Conservation (phyloP, 768 basidiomycete species). For the Phlebiopsis gigantea region DNA sequence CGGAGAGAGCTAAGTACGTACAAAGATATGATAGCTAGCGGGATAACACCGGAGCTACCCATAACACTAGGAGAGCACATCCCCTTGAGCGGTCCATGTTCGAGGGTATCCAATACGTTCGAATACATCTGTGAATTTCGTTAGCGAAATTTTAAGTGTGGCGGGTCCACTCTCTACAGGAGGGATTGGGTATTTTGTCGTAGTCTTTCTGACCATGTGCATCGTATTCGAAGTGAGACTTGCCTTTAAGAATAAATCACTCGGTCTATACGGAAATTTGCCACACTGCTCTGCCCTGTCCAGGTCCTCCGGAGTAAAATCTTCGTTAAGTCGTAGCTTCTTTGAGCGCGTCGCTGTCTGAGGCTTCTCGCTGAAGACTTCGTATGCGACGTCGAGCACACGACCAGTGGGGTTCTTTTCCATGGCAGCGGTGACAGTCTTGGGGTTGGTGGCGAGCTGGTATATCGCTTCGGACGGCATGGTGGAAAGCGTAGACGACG, state of each 20-base stretch:
- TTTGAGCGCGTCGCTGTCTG: constrained; percentile 4
- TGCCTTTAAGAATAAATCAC: constrained; percentile 58
- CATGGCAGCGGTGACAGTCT: constrained; percentile 10
- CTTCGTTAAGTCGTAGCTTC: constrained; percentile 14
- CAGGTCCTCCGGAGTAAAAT: constrained; percentile 36
- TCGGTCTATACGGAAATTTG: constrained; percentile 47
- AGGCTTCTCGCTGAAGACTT: constrained; percentile 11
- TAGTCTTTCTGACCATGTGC: neutral
- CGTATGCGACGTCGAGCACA: constrained; percentile 8
- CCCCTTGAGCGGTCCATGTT: constrained; percentile 48
- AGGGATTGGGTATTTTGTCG: neutral
- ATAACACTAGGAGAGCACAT: constrained; percentile 60
- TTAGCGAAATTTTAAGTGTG: no score
- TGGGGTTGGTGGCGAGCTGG: constrained; percentile 6
- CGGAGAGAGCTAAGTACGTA: constrained; percentile 19
- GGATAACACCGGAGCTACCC: constrained; percentile 57
- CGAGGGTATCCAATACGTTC: constrained; percentile 54
- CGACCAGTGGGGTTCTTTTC: neutral
- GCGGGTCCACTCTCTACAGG: neutral
- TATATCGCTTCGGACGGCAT: constrained; percentile 12
- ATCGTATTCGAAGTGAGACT: constrained; percentile 9
- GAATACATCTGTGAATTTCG: constrained; percentile 45
- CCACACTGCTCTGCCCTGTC: constrained; percentile 44
- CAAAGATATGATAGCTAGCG: constrained; percentile 56
- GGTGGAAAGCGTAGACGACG: neutral